Evolutionary conservation across 2,329 filamentous ascomycete genomes (phyloP).

Genomic region (Trichophyton benhamiae): DNA sequence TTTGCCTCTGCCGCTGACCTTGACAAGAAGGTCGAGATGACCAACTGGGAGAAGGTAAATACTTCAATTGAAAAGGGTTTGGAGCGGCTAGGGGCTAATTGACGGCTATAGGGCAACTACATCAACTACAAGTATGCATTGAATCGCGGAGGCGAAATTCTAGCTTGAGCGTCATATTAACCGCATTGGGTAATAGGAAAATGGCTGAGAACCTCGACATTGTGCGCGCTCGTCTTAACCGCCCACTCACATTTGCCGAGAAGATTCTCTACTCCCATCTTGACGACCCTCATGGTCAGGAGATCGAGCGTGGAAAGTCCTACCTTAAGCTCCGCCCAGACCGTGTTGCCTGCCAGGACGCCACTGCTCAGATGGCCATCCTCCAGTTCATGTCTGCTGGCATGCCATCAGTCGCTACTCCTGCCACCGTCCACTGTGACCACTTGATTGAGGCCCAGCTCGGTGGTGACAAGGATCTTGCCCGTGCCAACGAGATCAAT

Average conservation of each 20-base stretch:
- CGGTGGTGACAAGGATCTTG: constrained; percentile 87
- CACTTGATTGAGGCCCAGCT: constrained; percentile 97
- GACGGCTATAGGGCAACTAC: constrained; percentile 55
- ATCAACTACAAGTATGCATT: constrained; percentile 70
- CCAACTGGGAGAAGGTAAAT: constrained; percentile 73
- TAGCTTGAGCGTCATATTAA: background rate
- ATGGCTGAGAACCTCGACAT: constrained; percentile 95
- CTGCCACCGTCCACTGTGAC: constrained; percentile 93
- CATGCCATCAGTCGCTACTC: constrained; percentile 89
- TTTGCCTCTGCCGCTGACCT: constrained; percentile 85
- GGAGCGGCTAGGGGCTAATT: background rate
- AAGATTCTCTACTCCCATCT: constrained; percentile 99
- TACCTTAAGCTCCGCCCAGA: constrained; percentile 96
- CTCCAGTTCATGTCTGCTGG: constrained; percentile 99
- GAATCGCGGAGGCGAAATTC: background rate
- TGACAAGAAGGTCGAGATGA: constrained; percentile 94
- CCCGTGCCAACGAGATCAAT: constrained; percentile 82
- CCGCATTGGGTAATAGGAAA: constrained; percentile 49
- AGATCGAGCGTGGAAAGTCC: constrained; percentile 87
- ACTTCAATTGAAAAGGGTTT: constrained; percentile 5
- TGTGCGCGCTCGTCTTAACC: constrained; percentile 79
- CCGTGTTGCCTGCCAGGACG: constrained; percentile 97
- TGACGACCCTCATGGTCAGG: constrained; percentile 90
- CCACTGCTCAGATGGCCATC: constrained; percentile 98
- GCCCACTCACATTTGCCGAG: constrained; percentile 88